Base-by-base conservation (phyloP, 345 rosid species). In the Boechera stricta region DNA sequence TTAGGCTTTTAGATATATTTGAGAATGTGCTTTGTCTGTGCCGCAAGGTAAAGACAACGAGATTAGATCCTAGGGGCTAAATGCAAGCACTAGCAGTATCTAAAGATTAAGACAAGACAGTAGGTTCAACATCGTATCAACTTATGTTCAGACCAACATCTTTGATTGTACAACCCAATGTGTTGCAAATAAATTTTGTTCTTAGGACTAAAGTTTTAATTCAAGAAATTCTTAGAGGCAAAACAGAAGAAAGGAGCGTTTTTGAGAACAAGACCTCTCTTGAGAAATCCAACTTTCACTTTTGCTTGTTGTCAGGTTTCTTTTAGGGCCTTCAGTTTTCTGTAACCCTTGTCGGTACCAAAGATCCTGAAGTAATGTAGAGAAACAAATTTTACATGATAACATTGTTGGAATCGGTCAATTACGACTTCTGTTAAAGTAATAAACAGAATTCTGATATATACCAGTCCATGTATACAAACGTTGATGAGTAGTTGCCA, bases 401-500 rank as follows among this genome's bases (percentile, higher is more conserved):
- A 26, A 16, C 42, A 39, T 9, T 39, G 12, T 39, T 4, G n/a
- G 24, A 10, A 39, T 39, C 12, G 4, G 11, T 39, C 42, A 39
- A 8, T 21, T 4, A 39, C 21, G 16, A 59, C 4, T 29, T 10
- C 6, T 2, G 26, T 36, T 59, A 1, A 62, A 15, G 47, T 41
- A 49, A 24, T n/a, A 52, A 59, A 15, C 16, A 67, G 56, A 48
- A 71, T 59, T 58, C 12, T 57, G 66, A 71, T 55, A 77, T 90
- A 84, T 81, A 92, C 99, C 99, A 82, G 88, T 95, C 99, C 99
- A 95, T 92, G 83, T 92, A 92, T 68, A 82, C 83, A 80, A 95
- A 95, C 24, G 99, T 95, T 8, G 99, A 92, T 0, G 99, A 86
- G 74, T 92, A 92, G 91, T 95, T 92, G 33, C 99, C 99, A 56